Base-by-base conservation (phyloP, 2,329 filamentous ascomycete species). In the Blastomyces gilchristii region DNA sequence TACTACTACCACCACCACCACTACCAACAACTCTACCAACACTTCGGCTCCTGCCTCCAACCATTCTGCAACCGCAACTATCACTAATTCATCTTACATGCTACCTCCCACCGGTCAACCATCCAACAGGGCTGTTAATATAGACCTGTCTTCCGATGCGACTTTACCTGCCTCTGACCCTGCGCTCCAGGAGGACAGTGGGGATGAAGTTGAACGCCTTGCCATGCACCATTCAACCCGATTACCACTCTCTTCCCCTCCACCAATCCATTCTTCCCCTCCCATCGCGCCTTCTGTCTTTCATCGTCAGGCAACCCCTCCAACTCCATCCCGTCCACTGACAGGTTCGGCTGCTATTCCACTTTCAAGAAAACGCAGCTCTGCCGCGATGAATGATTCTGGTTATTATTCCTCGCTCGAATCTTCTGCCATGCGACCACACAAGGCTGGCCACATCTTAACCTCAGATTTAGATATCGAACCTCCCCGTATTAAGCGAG, bases 351-450 rank as follows among this genome's bases (percentile, higher is more conserved):
- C 89, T n/a, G 82, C 82, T 53, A 81, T 78, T 41, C 78, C 80
- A 60, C 85, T 85, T 60, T 84, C 86, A 49, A 86, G 87, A 68
- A 90, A 90, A 77, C 87, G 89, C 68, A 93, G 91, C 74, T 85
- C 89, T 70, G 84, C 84, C 39, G 87, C 88, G 14, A 87, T 95
- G 80, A 90, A 89, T 71, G 94, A 99, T 75, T 97, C 93, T 73
- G 94, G 94, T 50, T 99, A 97, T 76, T 96, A 96, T 73, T 97
- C 94, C 1, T 97, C 92, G 0, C 82, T 97, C 22, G 92, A 97
- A 69, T 97, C 94, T 2, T 97, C 94, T 0, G 91, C 83, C 16
- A 83, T 90, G 73, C 85, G 93, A 64, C 86, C 88, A 58, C 85
- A 87, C 66, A 83, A 85, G 67, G 80, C 84, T 65, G 79, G 79